Conservation (phyloP, 2,329 filamentous ascomycete species). For the Parafenestella ontariensis region DNA sequence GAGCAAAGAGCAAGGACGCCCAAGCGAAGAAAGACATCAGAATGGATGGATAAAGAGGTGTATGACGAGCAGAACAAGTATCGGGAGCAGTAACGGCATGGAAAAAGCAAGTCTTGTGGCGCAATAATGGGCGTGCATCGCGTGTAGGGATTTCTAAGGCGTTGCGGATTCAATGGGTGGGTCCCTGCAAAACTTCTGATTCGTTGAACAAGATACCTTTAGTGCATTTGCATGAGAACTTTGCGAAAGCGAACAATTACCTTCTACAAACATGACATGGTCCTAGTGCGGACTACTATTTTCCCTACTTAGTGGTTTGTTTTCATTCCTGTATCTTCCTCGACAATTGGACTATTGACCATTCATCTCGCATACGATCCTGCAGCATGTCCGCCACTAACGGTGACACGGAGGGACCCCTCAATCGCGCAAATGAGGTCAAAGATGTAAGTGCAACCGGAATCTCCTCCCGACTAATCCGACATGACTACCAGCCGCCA, state of each 20-base stretch:
- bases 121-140: slow-evolving; percentile 23
- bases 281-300: not conserved
- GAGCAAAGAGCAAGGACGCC: slow-evolving; percentile 41
- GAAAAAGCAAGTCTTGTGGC: slow-evolving; percentile 34
- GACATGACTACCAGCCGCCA: not conserved
- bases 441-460: slow-evolving; percentile 41
- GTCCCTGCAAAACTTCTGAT: slow-evolving; percentile 24
- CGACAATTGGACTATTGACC: not conserved
- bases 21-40: slow-evolving; percentile 24
- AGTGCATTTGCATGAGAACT: slow-evolving; percentile 16
- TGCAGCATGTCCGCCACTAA: slow-evolving; percentile 8
- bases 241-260: slow-evolving; percentile 2
- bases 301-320: not conserved
- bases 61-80: slow-evolving; percentile 16
- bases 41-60: slow-evolving; percentile 27
- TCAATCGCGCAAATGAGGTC: slow-evolving; percentile 47
- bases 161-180: slow-evolving; percentile 15
- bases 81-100: slow-evolving; percentile 26
- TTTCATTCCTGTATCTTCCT: not conserved
- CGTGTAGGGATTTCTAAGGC: slow-evolving; percentile 22
- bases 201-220: slow-evolving; percentile 43
- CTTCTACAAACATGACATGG: slow-evolving; percentile 7
- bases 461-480: not conserved
- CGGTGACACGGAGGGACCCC: slow-evolving; percentile 23
- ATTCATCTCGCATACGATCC: not conserved